These are phyloP conservation scores for Nicotiana rustica DNA, from an alignment of 305 asterid genomes.

Conservation along the genomic window DNA sequence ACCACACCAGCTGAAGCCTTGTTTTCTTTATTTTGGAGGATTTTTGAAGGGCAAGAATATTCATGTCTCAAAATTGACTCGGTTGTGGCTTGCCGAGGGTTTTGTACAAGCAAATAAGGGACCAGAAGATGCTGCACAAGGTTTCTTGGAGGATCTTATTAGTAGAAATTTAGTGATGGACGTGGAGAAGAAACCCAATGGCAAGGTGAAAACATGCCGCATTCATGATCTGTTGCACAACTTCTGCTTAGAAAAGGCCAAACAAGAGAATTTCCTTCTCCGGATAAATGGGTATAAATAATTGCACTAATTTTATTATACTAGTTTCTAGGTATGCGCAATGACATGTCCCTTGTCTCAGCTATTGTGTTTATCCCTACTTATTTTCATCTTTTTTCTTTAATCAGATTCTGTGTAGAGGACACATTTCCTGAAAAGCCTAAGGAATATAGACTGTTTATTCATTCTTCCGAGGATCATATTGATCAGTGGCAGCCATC, in stretches of 20 bases:
- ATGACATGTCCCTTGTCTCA: no score
- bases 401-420: background rate
- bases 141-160: constrained; percentile 37
- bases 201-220: constrained; percentile 32
- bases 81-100: background rate
- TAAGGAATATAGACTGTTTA: background rate
- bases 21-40: constrained; percentile 38
- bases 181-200: background rate
- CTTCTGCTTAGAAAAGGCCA: constrained; percentile 35
- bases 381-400: background rate
- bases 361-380: background rate
- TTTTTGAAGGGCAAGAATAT: background rate
- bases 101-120: background rate
- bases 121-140: constrained; percentile 31
- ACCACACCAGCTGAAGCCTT: background rate
- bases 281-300: background rate
- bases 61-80: constrained; percentile 24
- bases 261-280: constrained; percentile 31
- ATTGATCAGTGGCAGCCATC: background rate
- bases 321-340: no score
- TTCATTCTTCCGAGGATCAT: background rate
- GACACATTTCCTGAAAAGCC: background rate
- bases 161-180: constrained; percentile 32
- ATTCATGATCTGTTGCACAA: constrained; percentile 44
- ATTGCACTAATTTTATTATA: background rate